Conservation (phyloP, 2,329 filamentous ascomycete species). For the Clonostachys sp. region DNA sequence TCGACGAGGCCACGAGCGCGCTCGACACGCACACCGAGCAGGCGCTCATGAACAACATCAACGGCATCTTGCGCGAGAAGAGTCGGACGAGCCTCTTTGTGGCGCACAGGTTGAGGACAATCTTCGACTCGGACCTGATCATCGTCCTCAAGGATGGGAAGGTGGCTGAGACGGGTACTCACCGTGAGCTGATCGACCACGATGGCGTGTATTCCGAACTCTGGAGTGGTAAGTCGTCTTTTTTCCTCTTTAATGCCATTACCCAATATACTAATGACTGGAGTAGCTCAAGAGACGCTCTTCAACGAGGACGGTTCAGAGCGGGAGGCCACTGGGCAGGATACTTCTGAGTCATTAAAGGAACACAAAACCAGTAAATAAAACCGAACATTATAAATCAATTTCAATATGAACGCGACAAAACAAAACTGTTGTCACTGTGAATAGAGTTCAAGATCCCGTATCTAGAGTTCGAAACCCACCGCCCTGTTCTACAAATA, state of each 20-base stretch:
- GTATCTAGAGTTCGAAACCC: too few species aligned
- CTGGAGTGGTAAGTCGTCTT: conserved; percentile 69
- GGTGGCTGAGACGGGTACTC: conserved; percentile 87
- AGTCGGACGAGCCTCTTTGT: conserved; percentile 89
- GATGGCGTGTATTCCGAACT: conserved; percentile 82
- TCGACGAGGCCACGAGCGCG: conserved; percentile 90
- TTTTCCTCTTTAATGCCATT: conserved; percentile 1
- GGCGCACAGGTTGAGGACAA: conserved; percentile 86
- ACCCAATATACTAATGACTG: conserved; percentile 4
- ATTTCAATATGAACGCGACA: too few species aligned
- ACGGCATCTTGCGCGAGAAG: conserved; percentile 86
- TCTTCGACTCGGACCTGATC: conserved; percentile 89
- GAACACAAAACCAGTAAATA: too few species aligned
- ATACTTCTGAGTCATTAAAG: neutral
- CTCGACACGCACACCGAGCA: conserved; percentile 93
- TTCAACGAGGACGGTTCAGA: conserved; percentile 42
- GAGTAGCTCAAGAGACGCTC: conserved; percentile 58
- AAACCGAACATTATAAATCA: too few species aligned
- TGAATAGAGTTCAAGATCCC: too few species aligned
- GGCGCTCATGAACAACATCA: conserved; percentile 86
- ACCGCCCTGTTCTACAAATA: too few species aligned
- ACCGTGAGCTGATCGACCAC: conserved; percentile 74
- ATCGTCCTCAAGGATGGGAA: conserved; percentile 81
- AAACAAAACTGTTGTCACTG: too few species aligned
- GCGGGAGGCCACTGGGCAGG: conserved; percentile 21